Evolutionary conservation across 306 rosid species (phyloP), one percentile per base, ranked within the genome.

Genomic region (Fragaria ananassa): DNA sequence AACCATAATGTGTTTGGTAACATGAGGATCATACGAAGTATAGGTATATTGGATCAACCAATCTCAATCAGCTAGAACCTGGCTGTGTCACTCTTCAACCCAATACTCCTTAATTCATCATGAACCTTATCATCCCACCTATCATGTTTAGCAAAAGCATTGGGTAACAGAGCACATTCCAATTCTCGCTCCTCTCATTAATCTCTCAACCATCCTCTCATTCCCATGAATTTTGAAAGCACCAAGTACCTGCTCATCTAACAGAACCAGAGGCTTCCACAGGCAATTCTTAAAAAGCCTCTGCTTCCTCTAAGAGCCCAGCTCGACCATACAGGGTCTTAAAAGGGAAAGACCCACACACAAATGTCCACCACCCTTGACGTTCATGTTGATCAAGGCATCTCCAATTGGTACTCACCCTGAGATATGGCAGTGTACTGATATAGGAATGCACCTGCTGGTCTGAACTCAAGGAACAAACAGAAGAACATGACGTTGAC

Each of bases 181-280:
- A 54, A 8, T 54, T 21, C 60, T 54, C 27, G 9, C 57, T 50
- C 84, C 45, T 75, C 81, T 18, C 41, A 27, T 77, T 78, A 35
- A 35, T 41, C 15, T 79, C 60, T 89, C 87, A 37, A 81, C 78
- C 81, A 84, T 88, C 76, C 76, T 61, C 71, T 84, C 88, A 74
- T 89, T 81, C 37, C 91, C 91, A 85, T 93, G 87, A 76, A 74
- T 62, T 70, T 76, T 89, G 76, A 94, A 93, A 70, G 93, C 93
- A 58, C 84, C 83, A 76, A 91, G 90, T 84, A 91, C 79, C 70
- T 89, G 57, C 85, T 71, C 94, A 93, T 89, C 91, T 85, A 80
- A 89, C 76, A n/a, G 86, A 81, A 12, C 85, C 76, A 6, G 81
- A 83, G 8, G 79, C 81, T 81, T 75, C 68, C 17, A 68, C 27